phyloP scores from a whole-genome alignment of 1,284 basidiomycete genomes.

The Trametes hirsuta region DNA sequence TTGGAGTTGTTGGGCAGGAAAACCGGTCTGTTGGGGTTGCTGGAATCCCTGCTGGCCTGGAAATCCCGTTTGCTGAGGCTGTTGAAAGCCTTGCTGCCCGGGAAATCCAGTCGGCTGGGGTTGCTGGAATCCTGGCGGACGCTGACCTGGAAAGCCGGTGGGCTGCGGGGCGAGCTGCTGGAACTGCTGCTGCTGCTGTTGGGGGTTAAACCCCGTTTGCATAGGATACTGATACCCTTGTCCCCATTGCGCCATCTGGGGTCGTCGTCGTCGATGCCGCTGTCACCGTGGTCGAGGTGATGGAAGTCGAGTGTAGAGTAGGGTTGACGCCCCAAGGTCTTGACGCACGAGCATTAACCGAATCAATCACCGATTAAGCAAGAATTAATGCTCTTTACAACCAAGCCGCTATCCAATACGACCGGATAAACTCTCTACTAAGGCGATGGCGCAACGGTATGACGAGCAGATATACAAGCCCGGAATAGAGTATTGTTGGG shows the following conservation, averaged over 20 bases:
- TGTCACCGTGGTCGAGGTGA: constrained; percentile 13
- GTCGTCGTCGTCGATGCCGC: constrained; percentile 9
- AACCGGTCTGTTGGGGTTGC: constrained; percentile 51
- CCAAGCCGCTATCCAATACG: too few relatives aligned
- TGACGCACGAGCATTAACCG: too few relatives aligned
- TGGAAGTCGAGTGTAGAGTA: constrained; percentile 9
- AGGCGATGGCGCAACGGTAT: too few relatives aligned
- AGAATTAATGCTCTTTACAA: too few relatives aligned
- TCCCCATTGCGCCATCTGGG: constrained; percentile 63
- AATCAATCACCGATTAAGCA: too few relatives aligned
- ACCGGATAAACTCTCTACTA: too few relatives aligned
- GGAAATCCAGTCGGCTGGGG: constrained; percentile 43
- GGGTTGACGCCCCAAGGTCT: neutral
- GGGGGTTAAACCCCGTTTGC: constrained; percentile 60
- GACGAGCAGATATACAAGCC: too few relatives aligned
- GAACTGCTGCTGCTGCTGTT: constrained; percentile 37
- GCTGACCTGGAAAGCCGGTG: constrained; percentile 42
- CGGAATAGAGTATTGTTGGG: too few relatives aligned
- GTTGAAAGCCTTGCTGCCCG: constrained; percentile 38
- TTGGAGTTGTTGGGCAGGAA: constrained; percentile 41
- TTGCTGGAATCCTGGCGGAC: constrained; percentile 41
- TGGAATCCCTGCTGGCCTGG: constrained; percentile 33
- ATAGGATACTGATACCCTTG: constrained; percentile 62
- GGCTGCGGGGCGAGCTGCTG: constrained; percentile 47
- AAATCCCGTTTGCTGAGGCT: constrained; percentile 43